Conservation (phyloP, 306 rosid species). For the Quercus berberidifolia region DNA sequence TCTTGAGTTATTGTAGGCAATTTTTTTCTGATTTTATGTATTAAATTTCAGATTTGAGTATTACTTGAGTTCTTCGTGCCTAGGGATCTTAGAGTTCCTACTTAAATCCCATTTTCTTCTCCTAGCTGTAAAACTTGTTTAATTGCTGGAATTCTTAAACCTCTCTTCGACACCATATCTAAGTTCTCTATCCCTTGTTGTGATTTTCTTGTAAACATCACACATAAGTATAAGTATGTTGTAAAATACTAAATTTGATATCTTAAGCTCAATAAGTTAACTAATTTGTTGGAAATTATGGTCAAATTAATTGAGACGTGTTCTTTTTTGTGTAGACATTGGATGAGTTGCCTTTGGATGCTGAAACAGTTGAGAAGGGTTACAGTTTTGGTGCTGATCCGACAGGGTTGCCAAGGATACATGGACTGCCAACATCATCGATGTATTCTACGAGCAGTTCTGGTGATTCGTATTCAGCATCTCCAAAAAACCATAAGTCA, state of each 20-base stretch:
- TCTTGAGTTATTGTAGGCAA: too few relatives aligned
- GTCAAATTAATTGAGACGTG: slow-evolving; percentile 14
- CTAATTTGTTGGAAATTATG: not conserved
- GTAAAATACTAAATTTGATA: not conserved
- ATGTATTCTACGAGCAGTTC: slow-evolving; percentile 66
- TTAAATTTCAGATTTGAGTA: too few relatives aligned
- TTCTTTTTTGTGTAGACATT: slow-evolving; percentile 54
- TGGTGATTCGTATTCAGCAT: slow-evolving; percentile 53
- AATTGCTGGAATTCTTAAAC: too few relatives aligned
- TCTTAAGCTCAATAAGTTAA: not conserved
- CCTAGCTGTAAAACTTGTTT: too few relatives aligned
- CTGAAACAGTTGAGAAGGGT: slow-evolving; percentile 93
- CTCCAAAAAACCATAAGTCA: slow-evolving; percentile 68
- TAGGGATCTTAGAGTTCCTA: too few relatives aligned
- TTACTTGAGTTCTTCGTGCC: too few relatives aligned
- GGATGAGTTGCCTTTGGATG: slow-evolving; percentile 92
- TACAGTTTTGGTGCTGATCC: slow-evolving; percentile 65
- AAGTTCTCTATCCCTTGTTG: too few relatives aligned
- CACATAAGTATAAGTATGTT: not conserved
- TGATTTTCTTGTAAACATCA: not conserved
- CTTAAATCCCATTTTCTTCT: too few relatives aligned
- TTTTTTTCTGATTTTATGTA: too few relatives aligned
- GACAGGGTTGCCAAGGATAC: slow-evolving; percentile 85
- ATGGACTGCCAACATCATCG: slow-evolving; percentile 75
- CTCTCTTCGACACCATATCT: too few relatives aligned